Percentiles rank a stretch among this genome's conserved stretches.
These are phyloP conservation scores for Diaporthe amygdali DNA, from an alignment of 2,329 filamentous ascomycete species.

Conservation along the genomic window DNA sequence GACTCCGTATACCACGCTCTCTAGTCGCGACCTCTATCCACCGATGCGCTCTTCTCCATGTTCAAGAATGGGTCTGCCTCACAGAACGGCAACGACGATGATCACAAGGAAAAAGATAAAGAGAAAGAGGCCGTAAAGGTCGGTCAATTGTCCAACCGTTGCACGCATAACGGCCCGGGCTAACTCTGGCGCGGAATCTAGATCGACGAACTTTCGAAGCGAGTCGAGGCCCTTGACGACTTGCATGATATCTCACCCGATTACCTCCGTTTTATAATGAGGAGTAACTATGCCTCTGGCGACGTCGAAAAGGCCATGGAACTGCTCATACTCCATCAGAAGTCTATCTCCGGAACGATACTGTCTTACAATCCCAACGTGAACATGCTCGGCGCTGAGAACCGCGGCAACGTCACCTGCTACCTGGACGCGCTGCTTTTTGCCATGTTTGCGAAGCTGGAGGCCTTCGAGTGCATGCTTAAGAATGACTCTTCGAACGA, in stretches of 20 bases:
- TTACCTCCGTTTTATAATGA: slow-evolving; percentile 59
- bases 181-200: slow-evolving; percentile 30
- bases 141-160: slow-evolving; percentile 12
- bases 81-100: slow-evolving; percentile 60
- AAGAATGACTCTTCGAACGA: slow-evolving; percentile 80
- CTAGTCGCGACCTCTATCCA: slow-evolving; percentile 57
- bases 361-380: slow-evolving; percentile 74
- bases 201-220: slow-evolving; percentile 47
- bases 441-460: slow-evolving; percentile 91
- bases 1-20: slow-evolving; percentile 17
- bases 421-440: slow-evolving; percentile 92
- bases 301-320: slow-evolving; percentile 78
- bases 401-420: slow-evolving; percentile 87
- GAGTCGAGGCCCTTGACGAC: slow-evolving; percentile 46
- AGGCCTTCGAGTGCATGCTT: slow-evolving; percentile 91
- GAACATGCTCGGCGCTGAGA: slow-evolving; percentile 83
- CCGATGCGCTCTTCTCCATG: slow-evolving; percentile 65
- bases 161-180: neutral
- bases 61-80: slow-evolving; percentile 67
- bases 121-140: slow-evolving; percentile 50
- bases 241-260: slow-evolving; percentile 61
- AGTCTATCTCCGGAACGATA: slow-evolving; percentile 81
- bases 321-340: slow-evolving; percentile 77
- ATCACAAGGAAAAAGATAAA: slow-evolving; percentile 58
- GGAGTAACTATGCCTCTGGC: slow-evolving; percentile 68